Percentiles rank a stretch among this genome's conserved stretches.
phyloP scores from a whole-genome alignment of 495 filamentous ascomycete species.

The Podospora sp. region DNA sequence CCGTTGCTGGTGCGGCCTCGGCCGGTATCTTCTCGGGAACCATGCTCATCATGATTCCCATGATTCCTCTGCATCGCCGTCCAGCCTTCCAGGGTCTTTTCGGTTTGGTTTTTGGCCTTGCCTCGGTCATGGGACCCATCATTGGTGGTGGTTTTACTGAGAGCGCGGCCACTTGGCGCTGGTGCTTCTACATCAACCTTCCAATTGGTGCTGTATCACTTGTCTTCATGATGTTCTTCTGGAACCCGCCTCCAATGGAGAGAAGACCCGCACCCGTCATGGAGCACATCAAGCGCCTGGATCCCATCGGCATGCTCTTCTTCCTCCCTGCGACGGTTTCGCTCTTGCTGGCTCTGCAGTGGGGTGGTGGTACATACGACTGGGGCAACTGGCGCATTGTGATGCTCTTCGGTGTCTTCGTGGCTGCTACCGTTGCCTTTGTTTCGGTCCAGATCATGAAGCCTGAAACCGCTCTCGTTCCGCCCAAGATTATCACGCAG shows the following conservation, averaged over 20 bases:
- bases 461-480: conserved; percentile 76
- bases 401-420: conserved; percentile 67
- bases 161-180: conserved; percentile 50
- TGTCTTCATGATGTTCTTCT: conserved; percentile 51
- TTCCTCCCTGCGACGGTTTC: conserved; percentile 74
- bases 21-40: conserved; percentile 59
- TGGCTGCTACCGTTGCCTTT: conserved; percentile 64
- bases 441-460: conserved; percentile 64
- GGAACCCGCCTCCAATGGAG: conserved; percentile 43
- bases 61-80: conserved; percentile 58
- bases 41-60: conserved; percentile 58
- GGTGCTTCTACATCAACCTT: conserved; percentile 68
- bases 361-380: conserved; percentile 74
- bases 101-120: conserved; percentile 57
- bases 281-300: conserved; percentile 58
- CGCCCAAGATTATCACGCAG: conserved; percentile 70
- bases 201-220: conserved; percentile 58
- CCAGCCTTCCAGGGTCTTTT: conserved; percentile 59
- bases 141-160: conserved; percentile 55
- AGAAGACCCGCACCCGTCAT: conserved; percentile 38
- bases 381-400: conserved; percentile 72
- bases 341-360: conserved; percentile 78
- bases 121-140: conserved; percentile 52
- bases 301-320: conserved; percentile 69
- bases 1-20: conserved; percentile 61